A percentile compares a stretch with the other conserved stretches of the same genome.
These are phyloP conservation scores for Pyracantha coccinea DNA, from an alignment of 331 rosid genomes.

Conservation along the genomic window DNA sequence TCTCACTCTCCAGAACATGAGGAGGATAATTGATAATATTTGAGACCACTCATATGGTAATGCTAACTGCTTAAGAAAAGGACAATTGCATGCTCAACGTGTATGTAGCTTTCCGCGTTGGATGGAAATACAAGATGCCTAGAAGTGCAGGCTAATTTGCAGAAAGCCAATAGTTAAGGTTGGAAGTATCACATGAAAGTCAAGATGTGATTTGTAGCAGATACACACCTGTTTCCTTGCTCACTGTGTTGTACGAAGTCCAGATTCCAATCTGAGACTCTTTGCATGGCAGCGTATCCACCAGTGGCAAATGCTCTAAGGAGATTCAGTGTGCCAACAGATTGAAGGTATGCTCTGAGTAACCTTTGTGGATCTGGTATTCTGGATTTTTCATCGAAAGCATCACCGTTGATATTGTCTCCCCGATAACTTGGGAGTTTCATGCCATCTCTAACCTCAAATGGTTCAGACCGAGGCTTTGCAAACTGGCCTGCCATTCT, in stretches of 20 bases:
- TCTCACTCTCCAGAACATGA: not conserved
- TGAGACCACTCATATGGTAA: not conserved
- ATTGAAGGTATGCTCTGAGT: slow-evolving; percentile 42
- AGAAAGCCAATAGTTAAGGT: not conserved
- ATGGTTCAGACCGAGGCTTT: slow-evolving; percentile 35
- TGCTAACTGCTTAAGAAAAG: not conserved
- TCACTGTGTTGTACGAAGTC: slow-evolving; percentile 35
- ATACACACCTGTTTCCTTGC: slow-evolving; percentile 31
- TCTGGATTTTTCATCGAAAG: slow-evolving; percentile 38
- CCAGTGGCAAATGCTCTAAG: slow-evolving; percentile 46
- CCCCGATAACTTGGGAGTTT: slow-evolving; percentile 40
- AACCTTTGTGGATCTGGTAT: slow-evolving; percentile 37
- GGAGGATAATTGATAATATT: not conserved
- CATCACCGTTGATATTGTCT: slow-evolving; percentile 36
- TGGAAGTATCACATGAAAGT: not conserved
- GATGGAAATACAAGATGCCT: not conserved
- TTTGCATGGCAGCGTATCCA: slow-evolving; percentile 45
- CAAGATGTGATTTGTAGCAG: not conserved
- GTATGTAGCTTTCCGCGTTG: not conserved
- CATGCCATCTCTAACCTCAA: slow-evolving; percentile 36
- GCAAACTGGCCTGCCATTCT: slow-evolving; percentile 53
- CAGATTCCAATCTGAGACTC: slow-evolving; percentile 44
- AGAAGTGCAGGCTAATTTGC: not conserved
- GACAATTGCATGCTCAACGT: not conserved
- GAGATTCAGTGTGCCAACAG: slow-evolving; percentile 37